A percentile compares a stretch with the other conserved stretches of the same genome.
These are phyloP conservation scores for Aphanomyces invadans DNA, from an alignment of 352 stramenopile genomes.

Conservation along the genomic window DNA sequence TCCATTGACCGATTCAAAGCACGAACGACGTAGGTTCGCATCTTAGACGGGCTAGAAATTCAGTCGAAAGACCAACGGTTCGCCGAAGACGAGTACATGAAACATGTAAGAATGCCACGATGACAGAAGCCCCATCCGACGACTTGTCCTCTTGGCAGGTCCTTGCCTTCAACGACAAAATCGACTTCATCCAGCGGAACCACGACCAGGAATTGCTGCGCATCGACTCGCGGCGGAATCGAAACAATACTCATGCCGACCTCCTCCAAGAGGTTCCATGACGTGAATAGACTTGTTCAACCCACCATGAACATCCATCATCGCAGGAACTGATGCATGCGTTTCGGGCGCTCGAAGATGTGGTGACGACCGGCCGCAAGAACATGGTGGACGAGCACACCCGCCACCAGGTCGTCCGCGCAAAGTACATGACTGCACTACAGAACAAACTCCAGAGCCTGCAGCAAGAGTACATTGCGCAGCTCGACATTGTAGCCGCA, in stretches of 20 bases:
- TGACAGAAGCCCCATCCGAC: too few species aligned
- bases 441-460: constrained; percentile 34
- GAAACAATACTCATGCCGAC: constrained; percentile 38
- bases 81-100: constrained; percentile 43
- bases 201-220: constrained; percentile 51
- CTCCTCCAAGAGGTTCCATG: constrained; percentile 37
- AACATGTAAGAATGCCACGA: neutral
- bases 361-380: constrained; percentile 35
- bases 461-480: constrained; percentile 27
- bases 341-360: constrained; percentile 47
- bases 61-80: constrained; percentile 33
- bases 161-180: constrained; percentile 56
- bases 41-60: constrained; percentile 45
- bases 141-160: too few species aligned
- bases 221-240: constrained; percentile 38
- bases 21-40: constrained; percentile 33
- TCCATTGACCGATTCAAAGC: too few species aligned
- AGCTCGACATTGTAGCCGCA: constrained; percentile 28
- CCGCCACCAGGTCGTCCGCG: constrained; percentile 35
- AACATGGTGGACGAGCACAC: constrained; percentile 43
- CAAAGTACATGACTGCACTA: constrained; percentile 36
- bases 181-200: constrained; percentile 42
- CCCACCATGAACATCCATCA: too few species aligned
- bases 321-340: constrained; percentile 42
- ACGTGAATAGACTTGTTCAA: neutral